Evolutionary conservation across 2,329 filamentous ascomycete species (phyloP).

Genomic region (Alternaria angustiovoidea): DNA sequence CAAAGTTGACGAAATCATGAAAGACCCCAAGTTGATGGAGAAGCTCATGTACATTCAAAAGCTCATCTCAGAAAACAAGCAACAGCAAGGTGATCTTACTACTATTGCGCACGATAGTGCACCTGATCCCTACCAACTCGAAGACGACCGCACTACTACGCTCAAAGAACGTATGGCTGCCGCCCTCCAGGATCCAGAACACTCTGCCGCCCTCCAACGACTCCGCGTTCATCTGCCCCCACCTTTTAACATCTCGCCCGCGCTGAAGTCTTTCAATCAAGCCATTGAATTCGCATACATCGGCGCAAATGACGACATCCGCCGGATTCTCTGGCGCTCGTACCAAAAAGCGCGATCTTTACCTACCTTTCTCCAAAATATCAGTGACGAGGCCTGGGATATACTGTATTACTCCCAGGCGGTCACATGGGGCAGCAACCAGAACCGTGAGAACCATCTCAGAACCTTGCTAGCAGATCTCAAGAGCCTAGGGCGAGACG

Average conservation of each 20-base stretch:
- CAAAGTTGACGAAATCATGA: constrained; percentile 46
- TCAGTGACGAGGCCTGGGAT: constrained; percentile 50
- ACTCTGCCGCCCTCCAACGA: constrained; percentile 36
- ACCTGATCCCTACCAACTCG: constrained; percentile 41
- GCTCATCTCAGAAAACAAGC: constrained; percentile 28
- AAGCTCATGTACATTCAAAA: constrained; percentile 44
- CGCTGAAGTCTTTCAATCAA: constrained; percentile 46
- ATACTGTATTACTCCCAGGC: constrained; percentile 51
- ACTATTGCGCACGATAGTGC: constrained; percentile 32
- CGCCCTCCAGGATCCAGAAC: constrained; percentile 40
- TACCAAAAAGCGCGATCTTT: constrained; percentile 44
- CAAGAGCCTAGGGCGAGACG: constrained; percentile 40
- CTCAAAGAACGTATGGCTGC: constrained; percentile 36
- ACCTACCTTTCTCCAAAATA: constrained; percentile 43
- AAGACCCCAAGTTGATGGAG: constrained; percentile 44
- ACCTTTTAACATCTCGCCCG: constrained; percentile 44
- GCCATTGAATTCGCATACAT: constrained; percentile 47
- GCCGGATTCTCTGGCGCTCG: constrained; percentile 47
- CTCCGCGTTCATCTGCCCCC: constrained; percentile 40
- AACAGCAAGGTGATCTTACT: constrained; percentile 20
- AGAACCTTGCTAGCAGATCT: constrained; percentile 40
- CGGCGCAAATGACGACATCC: constrained; percentile 47
- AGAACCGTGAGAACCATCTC: constrained; percentile 44
- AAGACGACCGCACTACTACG: constrained; percentile 31
- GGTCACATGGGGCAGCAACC: constrained; percentile 46